Conservation (phyloP, 495 filamentous ascomycete genomes). For the Talaromyces proteolyticus region DNA sequence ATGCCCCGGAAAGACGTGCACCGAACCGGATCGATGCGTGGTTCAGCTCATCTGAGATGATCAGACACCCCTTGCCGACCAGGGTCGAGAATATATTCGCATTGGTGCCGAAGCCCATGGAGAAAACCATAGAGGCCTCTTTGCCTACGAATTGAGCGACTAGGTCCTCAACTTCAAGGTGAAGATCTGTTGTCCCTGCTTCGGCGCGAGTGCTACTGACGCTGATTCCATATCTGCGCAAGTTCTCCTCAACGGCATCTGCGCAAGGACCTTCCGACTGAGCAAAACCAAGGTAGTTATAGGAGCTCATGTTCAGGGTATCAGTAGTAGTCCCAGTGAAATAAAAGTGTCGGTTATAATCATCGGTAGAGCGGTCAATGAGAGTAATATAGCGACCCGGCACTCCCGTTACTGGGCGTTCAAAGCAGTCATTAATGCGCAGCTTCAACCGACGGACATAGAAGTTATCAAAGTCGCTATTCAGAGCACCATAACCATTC, state of each 20-base stretch:
- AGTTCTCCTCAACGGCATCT: slow-evolving; percentile 80
- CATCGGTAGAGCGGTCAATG: slow-evolving; percentile 78
- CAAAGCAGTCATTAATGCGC: slow-evolving; percentile 95
- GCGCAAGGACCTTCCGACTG: slow-evolving; percentile 97
- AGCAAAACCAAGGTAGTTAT: slow-evolving; percentile 98
- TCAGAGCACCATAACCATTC: slow-evolving; percentile 93
- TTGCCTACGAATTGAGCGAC: slow-evolving; percentile 91
- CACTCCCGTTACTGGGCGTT: slow-evolving; percentile 84
- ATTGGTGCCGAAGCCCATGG: slow-evolving; percentile 97
- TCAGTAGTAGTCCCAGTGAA: slow-evolving; percentile 88
- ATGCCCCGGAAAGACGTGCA: slow-evolving; percentile 86
- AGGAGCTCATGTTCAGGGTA: slow-evolving; percentile 96
- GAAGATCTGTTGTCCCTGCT: slow-evolving; percentile 80
- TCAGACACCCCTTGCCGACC: slow-evolving; percentile 82
- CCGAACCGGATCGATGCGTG: slow-evolving; percentile 96
- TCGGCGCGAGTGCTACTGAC: slow-evolving; percentile 76
- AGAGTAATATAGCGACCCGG: slow-evolving; percentile 91
- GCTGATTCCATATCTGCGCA: slow-evolving; percentile 78
- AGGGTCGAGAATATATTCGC: slow-evolving; percentile 84
- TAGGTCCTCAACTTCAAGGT: slow-evolving; percentile 80
- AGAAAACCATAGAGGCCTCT: slow-evolving; percentile 90
- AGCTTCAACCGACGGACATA: slow-evolving; percentile 89
- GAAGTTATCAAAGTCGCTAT: slow-evolving; percentile 98
- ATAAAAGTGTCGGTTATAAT: slow-evolving; percentile 84
- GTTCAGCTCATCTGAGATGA: slow-evolving; percentile 96